Evolutionary conservation across 2,329 filamentous ascomycete genomes (phyloP).

Genomic region (Neonectria coccinea): DNA sequence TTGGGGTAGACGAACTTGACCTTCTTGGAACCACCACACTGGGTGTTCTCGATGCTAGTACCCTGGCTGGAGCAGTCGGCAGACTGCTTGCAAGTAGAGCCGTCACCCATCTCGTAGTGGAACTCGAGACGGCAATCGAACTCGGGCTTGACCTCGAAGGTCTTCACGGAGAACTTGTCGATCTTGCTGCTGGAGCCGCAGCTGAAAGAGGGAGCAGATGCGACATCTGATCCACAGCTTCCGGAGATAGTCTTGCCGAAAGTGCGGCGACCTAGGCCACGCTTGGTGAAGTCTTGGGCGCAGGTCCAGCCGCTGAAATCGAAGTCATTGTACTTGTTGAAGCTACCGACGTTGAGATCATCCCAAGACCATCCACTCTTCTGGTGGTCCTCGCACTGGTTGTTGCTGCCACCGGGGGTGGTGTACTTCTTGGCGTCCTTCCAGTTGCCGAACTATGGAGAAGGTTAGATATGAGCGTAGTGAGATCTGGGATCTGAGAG

Average conservation of each 20-base stretch:
- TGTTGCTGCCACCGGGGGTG: constrained; percentile 79
- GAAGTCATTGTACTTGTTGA: constrained; percentile 78
- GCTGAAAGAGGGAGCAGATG: constrained; percentile 69
- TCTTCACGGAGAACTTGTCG: constrained; percentile 78
- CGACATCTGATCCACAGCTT: constrained; percentile 59
- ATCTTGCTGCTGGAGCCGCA: constrained; percentile 42
- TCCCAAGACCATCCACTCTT: constrained; percentile 78
- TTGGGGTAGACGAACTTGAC: constrained; percentile 78
- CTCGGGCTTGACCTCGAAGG: constrained; percentile 79
- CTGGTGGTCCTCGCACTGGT: constrained; percentile 80
- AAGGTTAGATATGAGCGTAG: constrained; percentile 1
- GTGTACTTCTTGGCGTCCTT: constrained; percentile 63
- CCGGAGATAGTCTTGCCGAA: constrained; percentile 72
- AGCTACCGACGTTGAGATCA: constrained; percentile 69
- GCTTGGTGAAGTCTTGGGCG: constrained; percentile 67
- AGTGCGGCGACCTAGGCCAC: constrained; percentile 66
- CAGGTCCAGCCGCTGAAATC: constrained; percentile 80
- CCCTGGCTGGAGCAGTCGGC: constrained; percentile 74
- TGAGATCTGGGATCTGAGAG: background rate
- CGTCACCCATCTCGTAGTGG: constrained; percentile 87
- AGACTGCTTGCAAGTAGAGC: constrained; percentile 83
- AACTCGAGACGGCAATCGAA: constrained; percentile 85
- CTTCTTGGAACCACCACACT: constrained; percentile 91
- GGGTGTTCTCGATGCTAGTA: constrained; percentile 80
- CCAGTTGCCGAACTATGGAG: constrained; percentile 29